Conservation (phyloP, 768 basidiomycete genomes). For the Mycena galericulata region DNA sequence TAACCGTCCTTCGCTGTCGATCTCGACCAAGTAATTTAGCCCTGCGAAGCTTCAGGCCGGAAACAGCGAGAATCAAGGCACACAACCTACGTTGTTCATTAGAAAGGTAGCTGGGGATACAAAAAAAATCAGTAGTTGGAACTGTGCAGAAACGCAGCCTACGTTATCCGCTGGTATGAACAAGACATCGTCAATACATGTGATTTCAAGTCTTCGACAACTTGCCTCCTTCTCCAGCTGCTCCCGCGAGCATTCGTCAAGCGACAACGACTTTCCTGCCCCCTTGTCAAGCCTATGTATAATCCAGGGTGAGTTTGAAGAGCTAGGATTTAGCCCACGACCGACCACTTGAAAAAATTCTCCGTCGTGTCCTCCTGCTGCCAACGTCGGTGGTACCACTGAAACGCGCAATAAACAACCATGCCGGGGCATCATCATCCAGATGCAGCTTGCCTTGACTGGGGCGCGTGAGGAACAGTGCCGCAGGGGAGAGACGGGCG, state of each 20-base stretch:
- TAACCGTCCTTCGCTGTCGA: constrained; percentile 64
- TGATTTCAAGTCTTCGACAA: not conserved
- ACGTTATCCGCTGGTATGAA: not conserved
- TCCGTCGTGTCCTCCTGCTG: constrained; percentile 67
- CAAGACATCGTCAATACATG: not conserved
- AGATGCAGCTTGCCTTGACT: constrained; percentile 56
- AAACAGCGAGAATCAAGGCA: not conserved
- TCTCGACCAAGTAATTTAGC: constrained; percentile 72
- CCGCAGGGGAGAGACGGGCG: not conserved
- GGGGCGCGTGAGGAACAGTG: constrained; percentile 4
- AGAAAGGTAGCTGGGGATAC: constrained; percentile 65
- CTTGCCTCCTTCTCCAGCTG: constrained; percentile 69
- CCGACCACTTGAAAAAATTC: constrained; percentile 75
- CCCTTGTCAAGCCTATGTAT: constrained; percentile 69
- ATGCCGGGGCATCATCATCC: not conserved
- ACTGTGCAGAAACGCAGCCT: not conserved
- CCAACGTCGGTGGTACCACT: constrained; percentile 75
- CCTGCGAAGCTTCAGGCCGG: constrained; percentile 46
- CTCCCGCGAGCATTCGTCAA: constrained; percentile 71
- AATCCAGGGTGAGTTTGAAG: no score
- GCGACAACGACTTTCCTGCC: constrained; percentile 63
- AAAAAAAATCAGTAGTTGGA: no score
- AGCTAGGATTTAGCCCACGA: not conserved
- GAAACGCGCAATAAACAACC: not conserved
- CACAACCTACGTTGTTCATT: constrained; percentile 61